A percentile compares a stretch with the other conserved stretches of the same genome.
Evolutionary conservation across 116 monocot genomes (phyloP).

Genomic region (Iris pallida): DNA sequence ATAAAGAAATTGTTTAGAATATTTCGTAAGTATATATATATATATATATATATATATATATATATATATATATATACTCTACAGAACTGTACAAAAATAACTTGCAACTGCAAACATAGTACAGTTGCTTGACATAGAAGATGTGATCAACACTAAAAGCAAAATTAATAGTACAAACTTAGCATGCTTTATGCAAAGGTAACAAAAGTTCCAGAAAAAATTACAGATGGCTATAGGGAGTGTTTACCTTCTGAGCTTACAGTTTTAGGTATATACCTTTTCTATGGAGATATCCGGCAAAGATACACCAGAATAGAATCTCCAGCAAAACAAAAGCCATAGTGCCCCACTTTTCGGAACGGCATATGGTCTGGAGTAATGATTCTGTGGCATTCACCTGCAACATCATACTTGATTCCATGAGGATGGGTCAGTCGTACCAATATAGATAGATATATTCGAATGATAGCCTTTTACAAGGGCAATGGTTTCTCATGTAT

Average conservation of each 20-base stretch:
- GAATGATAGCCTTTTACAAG: background rate
- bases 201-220: background rate
- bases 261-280: conserved; percentile 62
- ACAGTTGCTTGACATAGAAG: background rate
- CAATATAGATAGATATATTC: background rate
- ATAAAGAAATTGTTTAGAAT: too few relatives aligned
- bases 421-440: conserved; percentile 3
- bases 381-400: conserved; percentile 76
- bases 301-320: conserved; percentile 87
- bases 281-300: conserved; percentile 67
- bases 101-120: background rate
- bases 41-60: too few relatives aligned
- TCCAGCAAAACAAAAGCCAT: conserved; percentile 82
- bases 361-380: conserved; percentile 42
- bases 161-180: background rate
- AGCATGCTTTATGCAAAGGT: background rate
- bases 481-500: background rate
- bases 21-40: too few relatives aligned
- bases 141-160: background rate
- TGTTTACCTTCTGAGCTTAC: conserved; percentile 11
- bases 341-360: conserved; percentile 77
- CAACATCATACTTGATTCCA: conserved; percentile 8
- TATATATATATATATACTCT: background rate
- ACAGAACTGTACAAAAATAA: background rate
- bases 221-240: background rate